Evolutionary conservation across 805 yeast genomes (phyloP), one percentile per base, ranked within the genome.

Genomic region (Myxozyma vanderwaltii): DNA sequence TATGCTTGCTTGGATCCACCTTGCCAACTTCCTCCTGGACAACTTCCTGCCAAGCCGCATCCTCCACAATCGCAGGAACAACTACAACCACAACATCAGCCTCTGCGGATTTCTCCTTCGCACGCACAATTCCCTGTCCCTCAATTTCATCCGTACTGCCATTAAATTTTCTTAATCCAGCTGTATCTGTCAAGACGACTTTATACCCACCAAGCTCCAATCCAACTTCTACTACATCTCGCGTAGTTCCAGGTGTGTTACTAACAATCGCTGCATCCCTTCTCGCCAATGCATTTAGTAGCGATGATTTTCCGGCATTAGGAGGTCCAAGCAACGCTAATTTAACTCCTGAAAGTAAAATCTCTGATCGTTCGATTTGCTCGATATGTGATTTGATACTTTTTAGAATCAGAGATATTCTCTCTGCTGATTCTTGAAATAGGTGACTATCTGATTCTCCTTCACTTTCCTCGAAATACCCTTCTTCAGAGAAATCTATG

Each of bases 401-500:
- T 0, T 2, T 4, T 17, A 78, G 72, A 12, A 91, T 67, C 0
- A 19, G 17, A 1, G 60, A 57, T 3, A 88, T 76, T 57, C 78
- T 77, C 0, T 24, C 36, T 6, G 75, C 76, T 0, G 88, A 91
- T 0, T 73, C 71, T 4, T 71, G 74, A 58, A 89, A 79, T 15
- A 89, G 21, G 27, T 41, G 46, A 15, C 43, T 17, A 36, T 43
- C 40, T 8, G 13, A 40, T 4, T 41, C 33, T 79, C 67, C 86
- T 88, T 31, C 40, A 17, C 33, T 27, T 33, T 35, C 51, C 13
- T 85, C 90, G 31, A 89, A 77, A 63, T 89, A 95, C 58, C 89
- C 89, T 68, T 94, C 99, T 58, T 94, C 98, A 7, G 96, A 92
- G 73, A 94, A 94, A 73, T 94, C 99, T 40, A 94, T 89, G 1